Base-by-base conservation (phyloP, 1,139 yeast genomes). In the Lizanozyma gosingica region DNA sequence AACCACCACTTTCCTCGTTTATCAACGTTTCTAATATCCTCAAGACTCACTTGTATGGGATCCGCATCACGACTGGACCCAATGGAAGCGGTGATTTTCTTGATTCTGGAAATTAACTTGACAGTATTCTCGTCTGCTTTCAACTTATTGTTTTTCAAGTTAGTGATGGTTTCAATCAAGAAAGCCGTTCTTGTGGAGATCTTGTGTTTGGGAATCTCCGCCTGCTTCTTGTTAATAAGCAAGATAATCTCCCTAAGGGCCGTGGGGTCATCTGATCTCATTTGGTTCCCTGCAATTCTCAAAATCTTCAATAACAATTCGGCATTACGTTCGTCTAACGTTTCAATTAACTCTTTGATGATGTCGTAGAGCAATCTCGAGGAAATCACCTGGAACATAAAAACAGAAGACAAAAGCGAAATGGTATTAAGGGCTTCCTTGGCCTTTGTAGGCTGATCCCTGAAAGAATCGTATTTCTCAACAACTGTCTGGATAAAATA, bases 1-100 rank as follows among this genome's bases (percentile, higher is more conserved):
- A 92, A 69, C 99, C 98, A 94, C 99, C 99, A 94, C 59, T 90
- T 92, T 42, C 98, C 98, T 47, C 80, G 76, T 0, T 81, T 76
- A 11, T 80, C 85, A 22, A 86, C 73, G 46, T 76, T 78, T 39
- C 76, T 78, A 43, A 94, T 88, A 62, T 94, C 99, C 38, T 78
- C 81, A 32, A 94, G 65, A 2, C 87, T 68, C 1, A 92, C 97
- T 50, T 85, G 88, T 29, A 94, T 69, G 1, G 98, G 86, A 41
- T 92, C 98, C 34, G 67, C 65, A 36, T 65, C 60, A 38, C 71
- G 67, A 33, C 68, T 64, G 18, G 71, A 57, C 33, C 66, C 63
- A 18, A 74, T 59, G n/a, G 54, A 55, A 0, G 74, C 53, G 14
- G 83, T 82, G 41, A 73, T 74, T 55, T 87, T 90, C 54, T 80